These are phyloP conservation scores for Arabidopsis hybrid DNA, from an alignment of 441 rosid genomes.

Conservation along the genomic window DNA sequence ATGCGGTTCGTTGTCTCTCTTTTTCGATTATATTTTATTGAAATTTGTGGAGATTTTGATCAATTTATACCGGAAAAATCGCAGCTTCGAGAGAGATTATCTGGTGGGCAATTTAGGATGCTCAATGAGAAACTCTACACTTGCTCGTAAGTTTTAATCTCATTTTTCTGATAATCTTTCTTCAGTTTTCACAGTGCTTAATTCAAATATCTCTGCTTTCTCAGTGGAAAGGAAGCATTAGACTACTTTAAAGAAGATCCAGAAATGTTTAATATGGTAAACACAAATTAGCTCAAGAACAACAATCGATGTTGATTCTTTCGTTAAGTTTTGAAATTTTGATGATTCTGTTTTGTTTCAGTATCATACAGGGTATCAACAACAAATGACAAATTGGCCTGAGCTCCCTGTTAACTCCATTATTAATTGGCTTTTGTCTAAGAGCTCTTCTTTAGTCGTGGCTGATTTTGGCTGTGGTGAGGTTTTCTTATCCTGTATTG, in stretches of 20 bases:
- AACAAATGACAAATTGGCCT: constrained; percentile 96
- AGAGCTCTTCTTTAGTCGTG: constrained; percentile 71
- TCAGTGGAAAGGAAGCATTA: constrained; percentile 82
- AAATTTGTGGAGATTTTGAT: background rate
- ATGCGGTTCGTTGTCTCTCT: constrained; percentile 51
- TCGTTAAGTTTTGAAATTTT: background rate
- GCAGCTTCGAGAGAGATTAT: constrained; percentile 83
- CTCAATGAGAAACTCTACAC: constrained; percentile 92
- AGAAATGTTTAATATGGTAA: constrained; percentile 70
- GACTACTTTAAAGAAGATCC: constrained; percentile 80
- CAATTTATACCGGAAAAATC: background rate
- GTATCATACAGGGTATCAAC: constrained; percentile 96
- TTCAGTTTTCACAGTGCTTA: background rate
- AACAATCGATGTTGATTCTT: background rate
- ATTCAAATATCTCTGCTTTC: background rate
- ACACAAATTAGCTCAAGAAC: background rate
- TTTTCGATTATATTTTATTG: background rate
- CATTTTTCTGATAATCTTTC: background rate
- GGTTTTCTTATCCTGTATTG: constrained; percentile 38
- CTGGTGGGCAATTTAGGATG: constrained; percentile 92
- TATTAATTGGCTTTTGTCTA: constrained; percentile 68
- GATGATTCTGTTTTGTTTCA: constrained; percentile 33
- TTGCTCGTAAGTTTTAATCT: constrained; percentile 65
- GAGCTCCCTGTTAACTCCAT: constrained; percentile 81
- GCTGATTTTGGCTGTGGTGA: constrained; percentile 99